Percentiles rank a stretch among this genome's conserved stretches.
These are phyloP conservation scores for Aspergillus felis DNA, from an alignment of 2,329 filamentous ascomycete genomes.

Conservation along the genomic window DNA sequence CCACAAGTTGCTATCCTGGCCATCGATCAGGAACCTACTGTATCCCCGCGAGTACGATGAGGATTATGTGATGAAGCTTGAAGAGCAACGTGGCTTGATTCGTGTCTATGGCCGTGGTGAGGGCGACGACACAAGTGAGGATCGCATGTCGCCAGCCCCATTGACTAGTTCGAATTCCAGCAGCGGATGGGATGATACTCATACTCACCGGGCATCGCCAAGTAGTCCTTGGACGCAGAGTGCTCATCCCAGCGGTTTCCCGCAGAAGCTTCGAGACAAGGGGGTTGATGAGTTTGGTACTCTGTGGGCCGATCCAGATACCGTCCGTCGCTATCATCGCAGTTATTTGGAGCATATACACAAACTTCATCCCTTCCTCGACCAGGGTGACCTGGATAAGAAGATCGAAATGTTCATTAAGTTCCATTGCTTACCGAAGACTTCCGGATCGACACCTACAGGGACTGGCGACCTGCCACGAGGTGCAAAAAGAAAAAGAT, in stretches of 20 bases:
- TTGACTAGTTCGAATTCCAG: constrained; percentile 16
- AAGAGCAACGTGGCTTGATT: constrained; percentile 69
- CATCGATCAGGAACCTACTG: constrained; percentile 63
- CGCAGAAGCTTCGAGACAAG: constrained; percentile 35
- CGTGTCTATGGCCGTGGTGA: constrained; percentile 77
- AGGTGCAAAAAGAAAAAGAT: constrained; percentile 37
- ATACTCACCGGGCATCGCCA: constrained; percentile 39
- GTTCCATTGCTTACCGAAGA: constrained; percentile 40
- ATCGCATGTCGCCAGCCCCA: constrained; percentile 37
- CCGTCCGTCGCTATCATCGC: constrained; percentile 48
- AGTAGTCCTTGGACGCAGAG: constrained; percentile 52
- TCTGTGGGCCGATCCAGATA: constrained; percentile 51
- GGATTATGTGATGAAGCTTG: constrained; percentile 70
- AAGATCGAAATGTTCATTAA: constrained; percentile 52
- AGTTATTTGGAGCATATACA: constrained; percentile 60
- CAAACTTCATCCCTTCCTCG: constrained; percentile 61
- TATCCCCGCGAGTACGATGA: constrained; percentile 55
- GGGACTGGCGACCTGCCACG: constrained; percentile 24
- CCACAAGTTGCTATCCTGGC: constrained; percentile 72
- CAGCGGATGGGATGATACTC: constrained; percentile 20
- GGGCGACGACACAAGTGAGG: constrained; percentile 58
- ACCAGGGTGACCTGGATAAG: constrained; percentile 48
- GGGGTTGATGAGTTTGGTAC: constrained; percentile 50
- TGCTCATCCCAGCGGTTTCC: constrained; percentile 22
- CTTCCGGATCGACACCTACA: constrained; percentile 1